A percentile compares a stretch with the other conserved stretches of the same genome.
Conservation (phyloP, 1,284 basidiomycete genomes). For the Microbotryum lychnidis-dioicae region DNA sequence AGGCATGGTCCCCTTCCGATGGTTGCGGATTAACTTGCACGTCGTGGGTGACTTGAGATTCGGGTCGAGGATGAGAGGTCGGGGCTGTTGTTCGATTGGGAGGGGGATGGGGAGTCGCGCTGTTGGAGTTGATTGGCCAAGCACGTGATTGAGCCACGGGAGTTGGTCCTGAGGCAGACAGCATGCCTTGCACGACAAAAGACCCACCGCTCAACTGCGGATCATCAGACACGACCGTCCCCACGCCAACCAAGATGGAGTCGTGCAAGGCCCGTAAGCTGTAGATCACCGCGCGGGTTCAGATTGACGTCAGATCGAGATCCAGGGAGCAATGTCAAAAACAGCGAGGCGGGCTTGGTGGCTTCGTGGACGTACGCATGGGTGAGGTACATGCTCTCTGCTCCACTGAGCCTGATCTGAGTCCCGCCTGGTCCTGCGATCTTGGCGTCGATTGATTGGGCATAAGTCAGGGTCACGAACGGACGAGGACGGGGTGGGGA, state of each 20-base stretch:
- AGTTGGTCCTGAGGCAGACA: not conserved
- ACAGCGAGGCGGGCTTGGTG: not conserved
- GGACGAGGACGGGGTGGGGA: constrained; percentile 2
- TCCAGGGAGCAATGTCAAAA: not conserved
- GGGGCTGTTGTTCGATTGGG: constrained; percentile 48
- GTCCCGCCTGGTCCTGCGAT: constrained; percentile 68
- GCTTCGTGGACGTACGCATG: constrained; percentile 56
- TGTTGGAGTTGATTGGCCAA: constrained; percentile 35
- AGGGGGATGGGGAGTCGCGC: constrained; percentile 39
- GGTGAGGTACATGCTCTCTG: constrained; percentile 87
- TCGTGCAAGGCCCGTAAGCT: constrained; percentile 63
- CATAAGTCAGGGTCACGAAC: constrained; percentile 75
- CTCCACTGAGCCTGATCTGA: constrained; percentile 74
- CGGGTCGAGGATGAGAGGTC: constrained; percentile 77
- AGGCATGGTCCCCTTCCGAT: constrained; percentile 51
- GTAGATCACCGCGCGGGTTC: not conserved
- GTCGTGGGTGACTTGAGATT: constrained; percentile 56
- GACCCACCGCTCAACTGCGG: constrained; percentile 80
- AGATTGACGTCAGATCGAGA: not conserved
- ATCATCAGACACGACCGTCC: constrained; percentile 83
- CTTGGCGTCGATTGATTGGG: constrained; percentile 87
- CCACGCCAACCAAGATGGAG: constrained; percentile 82
- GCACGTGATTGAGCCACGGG: constrained; percentile 23
- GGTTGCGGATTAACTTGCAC: constrained; percentile 69
- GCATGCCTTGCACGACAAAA: not conserved